Evolutionary conservation across 179 eudicot species (phyloP).

Genomic region (Beta corolliflora): DNA sequence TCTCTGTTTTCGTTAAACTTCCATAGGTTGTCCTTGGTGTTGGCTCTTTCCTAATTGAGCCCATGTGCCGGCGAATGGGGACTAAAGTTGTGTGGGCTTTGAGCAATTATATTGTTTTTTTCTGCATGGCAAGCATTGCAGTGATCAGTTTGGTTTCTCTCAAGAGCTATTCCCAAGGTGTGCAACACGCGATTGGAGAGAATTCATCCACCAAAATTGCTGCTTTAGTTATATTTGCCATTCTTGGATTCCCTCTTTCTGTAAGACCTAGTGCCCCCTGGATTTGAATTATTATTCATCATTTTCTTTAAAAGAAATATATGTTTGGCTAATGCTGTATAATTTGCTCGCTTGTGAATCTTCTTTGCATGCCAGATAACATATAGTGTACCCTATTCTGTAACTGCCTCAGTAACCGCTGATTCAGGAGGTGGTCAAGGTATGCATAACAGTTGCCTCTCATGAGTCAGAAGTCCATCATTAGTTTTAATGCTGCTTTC

Average conservation of each 20-base stretch:
- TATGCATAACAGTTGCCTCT: constrained; percentile 32
- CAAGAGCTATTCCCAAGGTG: constrained; percentile 50
- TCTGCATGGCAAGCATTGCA: constrained; percentile 88
- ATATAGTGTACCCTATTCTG: constrained; percentile 91
- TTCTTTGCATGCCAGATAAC: constrained; percentile 56
- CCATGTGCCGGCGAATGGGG: constrained; percentile 82
- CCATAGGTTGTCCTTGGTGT: constrained; percentile 86
- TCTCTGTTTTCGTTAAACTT: constrained; percentile 14
- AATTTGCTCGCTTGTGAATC: neutral
- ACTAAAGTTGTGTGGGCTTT: constrained; percentile 90
- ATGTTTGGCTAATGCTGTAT: neutral
- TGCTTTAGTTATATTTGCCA: constrained; percentile 74
- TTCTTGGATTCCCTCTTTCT: constrained; percentile 90
- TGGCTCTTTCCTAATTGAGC: constrained; percentile 83
- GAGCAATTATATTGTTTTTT: constrained; percentile 80
- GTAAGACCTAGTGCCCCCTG: constrained; percentile 49
- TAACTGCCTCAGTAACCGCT: constrained; percentile 92
- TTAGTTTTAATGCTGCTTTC: neutral
- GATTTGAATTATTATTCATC: neutral
- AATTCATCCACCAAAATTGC: constrained; percentile 62
- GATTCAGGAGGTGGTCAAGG: constrained; percentile 99
- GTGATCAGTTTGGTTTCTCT: constrained; percentile 70
- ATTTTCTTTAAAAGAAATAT: neutral
- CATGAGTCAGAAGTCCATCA: neutral
- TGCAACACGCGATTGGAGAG: constrained; percentile 62